These are phyloP conservation scores for Pulveroboletus sp. DNA, from an alignment of 1,284 basidiomycete species.

Conservation along the genomic window DNA sequence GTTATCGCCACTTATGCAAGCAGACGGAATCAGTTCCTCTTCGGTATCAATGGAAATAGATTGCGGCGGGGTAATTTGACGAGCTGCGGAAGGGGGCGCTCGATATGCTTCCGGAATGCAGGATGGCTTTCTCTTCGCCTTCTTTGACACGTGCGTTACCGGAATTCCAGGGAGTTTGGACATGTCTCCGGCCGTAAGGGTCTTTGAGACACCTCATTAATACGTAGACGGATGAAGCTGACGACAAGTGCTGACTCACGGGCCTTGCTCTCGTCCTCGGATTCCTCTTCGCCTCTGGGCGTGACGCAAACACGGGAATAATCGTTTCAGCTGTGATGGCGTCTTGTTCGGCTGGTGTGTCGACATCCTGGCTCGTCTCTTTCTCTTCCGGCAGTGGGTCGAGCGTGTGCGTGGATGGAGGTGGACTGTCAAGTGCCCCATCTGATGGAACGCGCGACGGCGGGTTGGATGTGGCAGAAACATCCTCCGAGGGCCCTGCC, in stretches of 20 bases:
- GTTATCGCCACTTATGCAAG: slow-evolving; percentile 18
- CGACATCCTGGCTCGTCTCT: neutral
- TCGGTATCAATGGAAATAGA: slow-evolving; percentile 10
- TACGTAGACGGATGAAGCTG: slow-evolving; percentile 6
- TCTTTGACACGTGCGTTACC: slow-evolving; percentile 18
- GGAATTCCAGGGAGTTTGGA: slow-evolving; percentile 15
- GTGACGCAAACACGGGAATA: neutral
- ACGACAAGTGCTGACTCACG: slow-evolving; percentile 21
- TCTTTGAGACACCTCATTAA: slow-evolving; percentile 21
- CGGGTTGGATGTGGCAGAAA: neutral
- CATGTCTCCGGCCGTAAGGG: slow-evolving; percentile 8
- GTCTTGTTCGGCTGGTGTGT: neutral
- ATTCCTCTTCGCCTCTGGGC: slow-evolving; percentile 18
- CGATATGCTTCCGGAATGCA: slow-evolving; percentile 13
- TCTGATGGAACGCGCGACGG: neutral
- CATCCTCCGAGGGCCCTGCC: neutral
- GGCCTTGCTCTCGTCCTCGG: slow-evolving; percentile 25
- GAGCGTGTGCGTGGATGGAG: slow-evolving; percentile 11
- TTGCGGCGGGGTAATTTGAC: slow-evolving; percentile 15
- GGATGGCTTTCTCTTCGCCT: slow-evolving; percentile 19
- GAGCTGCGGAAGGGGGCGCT: slow-evolving; percentile 5
- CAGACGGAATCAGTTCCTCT: slow-evolving; percentile 20
- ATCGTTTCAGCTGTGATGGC: neutral
- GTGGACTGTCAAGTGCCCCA: neutral
- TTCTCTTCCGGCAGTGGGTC: slow-evolving; percentile 10